Conservation (phyloP, 768 basidiomycete species). For the Naematelia aurantialba region DNA sequence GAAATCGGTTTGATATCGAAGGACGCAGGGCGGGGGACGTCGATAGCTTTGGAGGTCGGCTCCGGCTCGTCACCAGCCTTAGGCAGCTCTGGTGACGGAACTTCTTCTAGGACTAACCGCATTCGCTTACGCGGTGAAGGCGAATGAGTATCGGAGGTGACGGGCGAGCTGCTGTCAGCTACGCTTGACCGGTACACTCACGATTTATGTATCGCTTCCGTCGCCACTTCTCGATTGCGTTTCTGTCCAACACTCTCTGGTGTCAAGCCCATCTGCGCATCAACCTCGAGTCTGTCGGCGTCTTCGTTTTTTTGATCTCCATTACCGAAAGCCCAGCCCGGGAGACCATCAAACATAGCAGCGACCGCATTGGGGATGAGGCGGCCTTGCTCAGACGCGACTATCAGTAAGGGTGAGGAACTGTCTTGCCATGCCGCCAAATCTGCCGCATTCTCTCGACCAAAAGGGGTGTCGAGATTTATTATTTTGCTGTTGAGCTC, state of each 20-base stretch:
- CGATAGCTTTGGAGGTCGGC: not conserved
- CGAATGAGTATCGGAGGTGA: conserved; percentile 5
- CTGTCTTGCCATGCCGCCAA: conserved; percentile 43
- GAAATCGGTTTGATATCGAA: conserved; percentile 1
- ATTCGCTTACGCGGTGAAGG: conserved; percentile 25
- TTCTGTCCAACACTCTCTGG: conserved; percentile 13
- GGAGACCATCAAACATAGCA: conserved; percentile 34
- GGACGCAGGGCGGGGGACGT: not conserved
- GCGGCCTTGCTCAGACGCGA: conserved; percentile 32
- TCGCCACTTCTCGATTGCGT: not conserved
- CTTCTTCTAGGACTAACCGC: not conserved
- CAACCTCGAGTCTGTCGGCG: conserved; percentile 7
- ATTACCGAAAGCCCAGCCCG: conserved; percentile 26
- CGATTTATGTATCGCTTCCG: not conserved
- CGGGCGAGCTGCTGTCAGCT: not conserved
- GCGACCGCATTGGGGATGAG: conserved; percentile 35
- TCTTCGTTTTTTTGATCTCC: conserved; percentile 17
- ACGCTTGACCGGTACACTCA: not conserved
- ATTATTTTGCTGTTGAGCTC: conserved; percentile 40
- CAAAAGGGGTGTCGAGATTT: conserved; percentile 33
- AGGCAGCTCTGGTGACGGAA: too few species aligned
- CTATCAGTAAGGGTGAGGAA: conserved; percentile 38
- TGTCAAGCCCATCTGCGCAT: conserved; percentile 7
- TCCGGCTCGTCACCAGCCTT: not conserved
- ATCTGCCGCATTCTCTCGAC: conserved; percentile 28